These are phyloP conservation scores for Termitomyces sp. DNA, from an alignment of 768 basidiomycete species.

Conservation along the genomic window DNA sequence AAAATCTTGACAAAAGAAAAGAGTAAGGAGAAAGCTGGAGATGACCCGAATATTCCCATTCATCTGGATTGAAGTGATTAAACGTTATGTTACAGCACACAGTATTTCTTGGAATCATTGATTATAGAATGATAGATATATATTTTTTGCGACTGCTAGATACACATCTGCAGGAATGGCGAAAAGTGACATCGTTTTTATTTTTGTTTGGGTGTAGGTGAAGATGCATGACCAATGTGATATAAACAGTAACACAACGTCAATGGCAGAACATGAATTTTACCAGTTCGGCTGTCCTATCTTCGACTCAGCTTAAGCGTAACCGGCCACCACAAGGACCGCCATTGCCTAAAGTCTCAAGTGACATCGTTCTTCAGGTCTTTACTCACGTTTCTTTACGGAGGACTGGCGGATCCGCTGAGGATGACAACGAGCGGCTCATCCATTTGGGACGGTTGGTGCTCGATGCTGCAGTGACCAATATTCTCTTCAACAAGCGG, in stretches of 20 bases:
- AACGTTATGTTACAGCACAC: background rate
- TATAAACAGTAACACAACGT: constrained; percentile 13
- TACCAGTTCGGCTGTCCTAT: constrained; percentile 8
- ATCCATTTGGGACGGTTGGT: constrained; percentile 44
- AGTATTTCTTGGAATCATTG: background rate
- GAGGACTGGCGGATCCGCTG: constrained; percentile 28
- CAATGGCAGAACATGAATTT: constrained; percentile 12
- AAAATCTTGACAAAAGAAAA: constrained; percentile 33
- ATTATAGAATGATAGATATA: background rate
- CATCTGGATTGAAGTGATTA: constrained; percentile 18
- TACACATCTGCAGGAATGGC: background rate
- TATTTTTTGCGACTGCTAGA: background rate
- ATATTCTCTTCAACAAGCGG: constrained; percentile 41
- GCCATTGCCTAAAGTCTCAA: constrained; percentile 41
- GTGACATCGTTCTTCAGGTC: constrained; percentile 57
- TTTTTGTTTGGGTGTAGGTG: background rate
- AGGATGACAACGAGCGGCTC: constrained; percentile 54
- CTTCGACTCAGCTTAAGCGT: constrained; percentile 16
- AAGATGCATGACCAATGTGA: background rate
- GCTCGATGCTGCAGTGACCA: constrained; percentile 42
- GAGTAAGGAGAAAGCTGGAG: constrained; percentile 19
- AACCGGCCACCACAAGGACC: constrained; percentile 22
- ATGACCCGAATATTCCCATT: constrained; percentile 10
- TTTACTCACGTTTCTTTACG: constrained; percentile 67
- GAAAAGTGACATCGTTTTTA: background rate